phyloP scores from a whole-genome alignment of 495 filamentous ascomycete genomes.

The Cercophora sp. region DNA sequence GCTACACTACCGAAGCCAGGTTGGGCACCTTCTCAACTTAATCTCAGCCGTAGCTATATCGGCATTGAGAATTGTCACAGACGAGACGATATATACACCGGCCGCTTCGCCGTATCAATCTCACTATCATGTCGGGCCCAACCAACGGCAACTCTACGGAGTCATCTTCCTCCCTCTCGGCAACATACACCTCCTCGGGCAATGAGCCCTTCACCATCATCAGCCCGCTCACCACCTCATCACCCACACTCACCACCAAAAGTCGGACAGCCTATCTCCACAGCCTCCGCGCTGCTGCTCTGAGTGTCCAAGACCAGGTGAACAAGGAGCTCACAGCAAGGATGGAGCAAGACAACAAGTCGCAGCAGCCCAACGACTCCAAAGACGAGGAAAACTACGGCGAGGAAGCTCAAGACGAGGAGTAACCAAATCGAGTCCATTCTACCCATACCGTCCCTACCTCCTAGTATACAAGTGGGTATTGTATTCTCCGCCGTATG shows the following conservation, averaged over 20 bases:
- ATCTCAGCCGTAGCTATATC: too few species aligned
- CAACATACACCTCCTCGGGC: slow-evolving; percentile 3
- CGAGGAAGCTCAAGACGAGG: slow-evolving; percentile 64
- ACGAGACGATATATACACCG: too few species aligned
- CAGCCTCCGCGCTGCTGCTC: slow-evolving; percentile 57
- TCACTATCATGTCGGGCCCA: too few species aligned
- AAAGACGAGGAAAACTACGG: slow-evolving; percentile 85
- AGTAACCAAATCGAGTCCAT: slow-evolving; percentile 14
- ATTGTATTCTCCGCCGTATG: neutral
- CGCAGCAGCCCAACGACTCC: slow-evolving; percentile 65
- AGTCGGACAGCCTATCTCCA: slow-evolving; percentile 64
- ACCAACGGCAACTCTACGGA: slow-evolving; percentile 17
- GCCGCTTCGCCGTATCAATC: too few species aligned
- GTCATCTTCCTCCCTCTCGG: slow-evolving; percentile 13
- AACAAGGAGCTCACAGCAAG: slow-evolving; percentile 78
- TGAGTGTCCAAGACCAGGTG: slow-evolving; percentile 63
- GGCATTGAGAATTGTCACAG: too few species aligned
- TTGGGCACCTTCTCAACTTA: too few species aligned
- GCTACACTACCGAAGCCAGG: neutral
- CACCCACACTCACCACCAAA: slow-evolving; percentile 35
- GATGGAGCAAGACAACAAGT: slow-evolving; percentile 86
- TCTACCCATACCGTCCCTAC: neutral
- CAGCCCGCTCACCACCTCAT: slow-evolving; percentile 50
- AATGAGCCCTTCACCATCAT: slow-evolving; percentile 34
- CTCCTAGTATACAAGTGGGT: slow-evolving; percentile 4